Evolutionary conservation across 768 basidiomycete genomes (phyloP), one percentile per base, ranked within the genome.

Genomic region (Coprinopsis cinerea): DNA sequence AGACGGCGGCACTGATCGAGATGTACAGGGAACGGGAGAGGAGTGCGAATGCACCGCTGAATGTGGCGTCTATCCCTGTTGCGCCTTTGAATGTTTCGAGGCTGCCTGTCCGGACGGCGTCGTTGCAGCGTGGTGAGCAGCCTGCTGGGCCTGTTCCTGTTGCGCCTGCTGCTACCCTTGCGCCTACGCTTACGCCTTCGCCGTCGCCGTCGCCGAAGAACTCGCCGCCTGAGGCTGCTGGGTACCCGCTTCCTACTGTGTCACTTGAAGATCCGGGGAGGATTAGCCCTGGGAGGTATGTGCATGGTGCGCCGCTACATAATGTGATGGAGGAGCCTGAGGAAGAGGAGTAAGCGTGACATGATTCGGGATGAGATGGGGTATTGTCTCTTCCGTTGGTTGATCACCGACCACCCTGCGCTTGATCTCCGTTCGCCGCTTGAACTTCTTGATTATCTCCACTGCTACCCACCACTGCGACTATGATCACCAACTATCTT

Each of bases 251-350:
- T 2, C 70, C 70, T 4, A 60, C 58, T 1, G 40, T 70, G 5
- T 52, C 66, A 9, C 56, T 71, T 14, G 69, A 70, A n/a, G 79
- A 81, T 17, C 64, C 71, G 6, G 81, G 81, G 3, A 72, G 79
- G n/a, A 69, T 66, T 17, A 86, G 83, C 57, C 86, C 86, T 10
- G 78, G 64, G 27, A 78, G 88, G 36, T 92, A 92, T 60, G 63
- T 88, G 13, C 90, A 92, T 58, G 90, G 90, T 22, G 86, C 87
- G 6, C 90, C 90, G 24, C 72, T 92, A 59, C 87, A 91, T 55
- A 92, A 92, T 53, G 90, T 92, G 35, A 20, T 90, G 42, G 90
- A 91, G 62, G 88, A 90, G 58, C 83, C 86, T 51, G 87, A 89
- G 53, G 84, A 88, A 57, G 81, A 82, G 28, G 53, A 48, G 30